Conservation (phyloP, 2,329 filamentous ascomycete genomes). For the Trichoderma gracile region DNA sequence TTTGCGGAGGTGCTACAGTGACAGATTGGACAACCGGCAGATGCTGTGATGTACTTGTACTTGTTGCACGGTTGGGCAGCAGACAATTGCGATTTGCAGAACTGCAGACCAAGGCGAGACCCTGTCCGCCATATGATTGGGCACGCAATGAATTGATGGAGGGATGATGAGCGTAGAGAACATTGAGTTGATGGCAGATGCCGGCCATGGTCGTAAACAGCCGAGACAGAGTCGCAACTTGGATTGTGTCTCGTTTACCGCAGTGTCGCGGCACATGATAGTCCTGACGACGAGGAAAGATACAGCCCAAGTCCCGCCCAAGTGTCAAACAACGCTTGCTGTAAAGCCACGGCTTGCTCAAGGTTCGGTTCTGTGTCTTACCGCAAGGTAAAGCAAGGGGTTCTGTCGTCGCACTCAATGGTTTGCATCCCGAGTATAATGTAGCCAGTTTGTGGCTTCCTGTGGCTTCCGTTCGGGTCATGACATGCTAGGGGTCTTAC, state of each 20-base stretch:
- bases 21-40: not conserved
- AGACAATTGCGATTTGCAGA: not conserved
- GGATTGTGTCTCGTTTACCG: not conserved
- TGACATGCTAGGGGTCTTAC: too few relatives aligned
- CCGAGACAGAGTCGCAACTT: not conserved
- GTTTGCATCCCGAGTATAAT: not conserved
- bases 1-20: constrained; percentile 17
- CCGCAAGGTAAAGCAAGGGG: not conserved
- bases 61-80: constrained; percentile 11
- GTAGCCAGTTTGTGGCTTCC: not conserved
- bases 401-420: not conserved
- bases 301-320: constrained; percentile 18
- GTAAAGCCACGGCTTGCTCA: constrained; percentile 9
- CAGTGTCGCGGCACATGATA: not conserved
- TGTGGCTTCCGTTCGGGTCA: not conserved
- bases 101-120: not conserved
- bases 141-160: too few relatives aligned
- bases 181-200: not conserved
- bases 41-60: not conserved
- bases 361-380: not conserved
- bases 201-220: too few relatives aligned
- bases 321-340: not conserved
- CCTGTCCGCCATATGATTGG: too few relatives aligned
- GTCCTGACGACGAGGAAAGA: not conserved
- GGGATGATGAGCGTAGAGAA: too few relatives aligned